phyloP scores from a whole-genome alignment of 116 monocot species.

The Iris pallida region DNA sequence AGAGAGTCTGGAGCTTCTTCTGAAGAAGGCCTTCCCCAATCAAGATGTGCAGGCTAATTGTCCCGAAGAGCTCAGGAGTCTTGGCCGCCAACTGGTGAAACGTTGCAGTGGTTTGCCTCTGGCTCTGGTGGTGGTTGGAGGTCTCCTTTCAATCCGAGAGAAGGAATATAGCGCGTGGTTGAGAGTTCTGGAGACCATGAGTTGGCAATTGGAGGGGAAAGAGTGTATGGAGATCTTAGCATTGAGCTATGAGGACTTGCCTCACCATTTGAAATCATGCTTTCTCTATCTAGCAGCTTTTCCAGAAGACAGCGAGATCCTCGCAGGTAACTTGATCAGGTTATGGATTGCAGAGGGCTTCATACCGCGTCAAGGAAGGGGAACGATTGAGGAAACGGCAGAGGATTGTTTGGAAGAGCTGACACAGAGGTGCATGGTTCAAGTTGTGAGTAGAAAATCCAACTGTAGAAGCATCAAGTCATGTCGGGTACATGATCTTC shows the following conservation, averaged over 20 bases:
- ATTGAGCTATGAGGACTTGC: conserved; percentile 21
- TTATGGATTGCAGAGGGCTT: conserved; percentile 27
- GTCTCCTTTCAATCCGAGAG: conserved; percentile 18
- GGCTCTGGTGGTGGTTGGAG: conserved; percentile 20
- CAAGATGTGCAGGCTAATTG: background rate
- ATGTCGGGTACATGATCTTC: conserved; percentile 8
- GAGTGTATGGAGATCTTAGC: conserved; percentile 14
- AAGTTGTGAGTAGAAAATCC: background rate
- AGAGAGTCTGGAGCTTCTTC: conserved; percentile 1
- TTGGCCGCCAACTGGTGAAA: background rate
- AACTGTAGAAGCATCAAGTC: background rate
- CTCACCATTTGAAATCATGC: conserved; percentile 17
- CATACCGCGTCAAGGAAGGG: background rate
- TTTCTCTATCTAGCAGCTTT: conserved; percentile 16
- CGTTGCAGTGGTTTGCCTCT: conserved; percentile 7
- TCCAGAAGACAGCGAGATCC: conserved; percentile 8
- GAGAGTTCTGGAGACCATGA: conserved; percentile 6
- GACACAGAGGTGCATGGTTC: conserved; percentile 14
- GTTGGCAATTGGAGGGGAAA: conserved; percentile 10
- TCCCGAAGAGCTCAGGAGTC: background rate
- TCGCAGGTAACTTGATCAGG: background rate
- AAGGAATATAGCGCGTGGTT: conserved; percentile 6
- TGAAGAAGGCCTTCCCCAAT: background rate
- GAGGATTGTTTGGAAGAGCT: conserved; percentile 13
- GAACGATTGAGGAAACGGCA: conserved; percentile 6